Base-by-base conservation (phyloP, 225 moss, liverwort and hornwort genomes). In the Thuidium tamariscinum region DNA sequence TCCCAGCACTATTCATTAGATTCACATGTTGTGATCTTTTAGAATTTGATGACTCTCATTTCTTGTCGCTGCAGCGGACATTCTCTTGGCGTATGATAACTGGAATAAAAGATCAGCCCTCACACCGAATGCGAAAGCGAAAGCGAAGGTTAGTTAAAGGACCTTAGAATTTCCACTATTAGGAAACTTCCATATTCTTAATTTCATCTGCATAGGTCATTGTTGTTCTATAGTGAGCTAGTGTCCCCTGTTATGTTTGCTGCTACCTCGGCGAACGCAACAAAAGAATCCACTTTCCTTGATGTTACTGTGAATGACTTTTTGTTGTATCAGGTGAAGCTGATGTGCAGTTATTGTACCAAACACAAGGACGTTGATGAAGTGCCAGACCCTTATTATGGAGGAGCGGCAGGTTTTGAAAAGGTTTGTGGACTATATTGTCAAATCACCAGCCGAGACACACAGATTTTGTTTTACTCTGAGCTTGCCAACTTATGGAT, bases 331-430 rank as follows among this genome's bases (percentile, higher is more conserved):
- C 91, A 93, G 93, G 93, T 92, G 86, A 93, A 92, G 80, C 63
- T 93, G 79, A 92, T 93, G 93, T 93, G 93, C 86, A 90, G 88
- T 89, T 93, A 90, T 79, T 92, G 93, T 70, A 92, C 90, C 82
- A 88, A 88, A 76, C 82, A 92, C 89, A 87, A 79, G 62, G 18
- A 92, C 48, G 88, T 90, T 3, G 91, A 91, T 88, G 99, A 96
- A 87, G 99, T 99, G 48, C 99, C 99, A 78, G 99, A 99, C 74
- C 99, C 99, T 29, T 99, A 99, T 80, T 99, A 95, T 82, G 99
- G 99, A 89, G 99, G 98, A 85, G 93, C 95, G 84, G 93, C 92
- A 88, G 99, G 99, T 68, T 99, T 99, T 85, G 99, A 98, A 84
- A 89, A 94, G 95, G 98, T 98, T 48, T 80, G 71, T 86, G 81